Evolutionary conservation across 768 basidiomycete genomes (phyloP).

Genomic region (Rhodosporidiobolus sp.): DNA sequence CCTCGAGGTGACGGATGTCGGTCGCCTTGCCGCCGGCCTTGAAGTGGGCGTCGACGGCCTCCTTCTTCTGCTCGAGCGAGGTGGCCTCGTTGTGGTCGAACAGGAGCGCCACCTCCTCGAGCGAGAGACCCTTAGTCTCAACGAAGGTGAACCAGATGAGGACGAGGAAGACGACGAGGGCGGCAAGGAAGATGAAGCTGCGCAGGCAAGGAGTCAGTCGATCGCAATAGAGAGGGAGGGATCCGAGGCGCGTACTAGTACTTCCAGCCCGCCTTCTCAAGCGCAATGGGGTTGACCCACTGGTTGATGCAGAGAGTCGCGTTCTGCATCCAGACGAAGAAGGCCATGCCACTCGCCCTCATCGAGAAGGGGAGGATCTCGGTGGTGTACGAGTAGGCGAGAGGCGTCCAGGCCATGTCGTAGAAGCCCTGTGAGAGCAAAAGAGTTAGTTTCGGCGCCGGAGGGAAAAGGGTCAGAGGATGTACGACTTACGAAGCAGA

Average conservation of each 20-base stretch:
- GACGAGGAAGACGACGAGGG: conserved; percentile 54
- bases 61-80: neutral
- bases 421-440: too few relatives aligned
- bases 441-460: conserved; percentile 1
- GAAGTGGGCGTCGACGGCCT: conserved; percentile 13
- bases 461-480: neutral
- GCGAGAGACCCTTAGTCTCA: conserved; percentile 52
- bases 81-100: conserved; percentile 11
- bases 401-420: conserved; percentile 21
- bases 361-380: conserved; percentile 21
- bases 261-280: conserved; percentile 8
- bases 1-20: conserved; percentile 10
- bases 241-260: neutral
- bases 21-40: neutral
- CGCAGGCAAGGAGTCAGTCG: neutral
- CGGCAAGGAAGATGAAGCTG: conserved; percentile 53
- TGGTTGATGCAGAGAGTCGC: conserved; percentile 63
- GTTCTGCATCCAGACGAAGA: conserved; percentile 56
- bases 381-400: conserved; percentile 10
- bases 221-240: conserved; percentile 32
- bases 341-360: conserved; percentile 5
- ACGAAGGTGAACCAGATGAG: conserved; percentile 64
- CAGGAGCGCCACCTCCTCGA: conserved; percentile 8
- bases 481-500: conserved; percentile 23
- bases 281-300: conserved; percentile 52